Conservation (phyloP, 129 eudicot genomes). For the Apium graveolens region DNA sequence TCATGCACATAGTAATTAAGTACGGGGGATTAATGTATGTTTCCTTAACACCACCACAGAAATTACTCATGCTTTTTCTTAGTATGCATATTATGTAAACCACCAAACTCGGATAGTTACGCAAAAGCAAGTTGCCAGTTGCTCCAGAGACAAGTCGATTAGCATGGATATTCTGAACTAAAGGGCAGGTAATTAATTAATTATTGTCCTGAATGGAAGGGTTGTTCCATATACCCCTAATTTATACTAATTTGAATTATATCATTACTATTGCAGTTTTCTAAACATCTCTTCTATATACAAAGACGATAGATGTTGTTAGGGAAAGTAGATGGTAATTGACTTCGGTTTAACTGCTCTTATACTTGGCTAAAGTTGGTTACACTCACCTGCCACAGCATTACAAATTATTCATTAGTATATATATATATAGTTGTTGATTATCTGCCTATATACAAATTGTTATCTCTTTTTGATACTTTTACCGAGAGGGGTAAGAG, state of each 20-base stretch:
- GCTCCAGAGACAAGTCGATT: neutral
- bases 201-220: slow-evolving; percentile 9
- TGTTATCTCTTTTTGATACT: too few species aligned
- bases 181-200: neutral
- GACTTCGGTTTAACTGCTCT: too few species aligned
- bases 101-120: neutral
- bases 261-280: neutral
- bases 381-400: too few species aligned
- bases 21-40: neutral
- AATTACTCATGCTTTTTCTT: neutral
- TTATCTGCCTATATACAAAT: too few species aligned
- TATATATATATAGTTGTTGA: too few species aligned
- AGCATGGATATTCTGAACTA: neutral
- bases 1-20: neutral
- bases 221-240: neutral
- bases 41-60: neutral
- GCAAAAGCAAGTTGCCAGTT: neutral
- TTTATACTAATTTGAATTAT: neutral
- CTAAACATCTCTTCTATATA: too few species aligned
- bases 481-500: too few species aligned
- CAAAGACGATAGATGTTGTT: too few species aligned
- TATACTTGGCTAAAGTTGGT: too few species aligned
- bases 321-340: too few species aligned
- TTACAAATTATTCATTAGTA: too few species aligned
- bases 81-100: neutral